Evolutionary conservation across 495 filamentous ascomycete genomes (phyloP).

Genomic region (Aspergillus cavernicola): DNA sequence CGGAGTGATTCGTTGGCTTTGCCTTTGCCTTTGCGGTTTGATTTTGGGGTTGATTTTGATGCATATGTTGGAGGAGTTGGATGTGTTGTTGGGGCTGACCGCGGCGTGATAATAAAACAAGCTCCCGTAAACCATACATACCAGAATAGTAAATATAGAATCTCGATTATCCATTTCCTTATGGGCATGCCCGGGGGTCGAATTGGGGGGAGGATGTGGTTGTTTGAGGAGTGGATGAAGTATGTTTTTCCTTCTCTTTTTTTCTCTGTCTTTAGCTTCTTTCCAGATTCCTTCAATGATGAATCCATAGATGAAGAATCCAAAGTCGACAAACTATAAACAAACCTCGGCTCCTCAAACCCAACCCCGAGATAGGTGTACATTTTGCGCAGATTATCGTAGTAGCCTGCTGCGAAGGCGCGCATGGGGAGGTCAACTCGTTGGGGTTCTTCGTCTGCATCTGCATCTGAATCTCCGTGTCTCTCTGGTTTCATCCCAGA

Average conservation of each 20-base stretch:
- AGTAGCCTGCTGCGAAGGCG: conserved; percentile 51
- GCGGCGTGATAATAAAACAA: conserved; percentile 41
- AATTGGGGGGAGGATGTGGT: conserved; percentile 42
- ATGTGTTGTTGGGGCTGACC: too few species aligned
- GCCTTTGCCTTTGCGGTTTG: conserved; percentile 22
- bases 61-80: too few species aligned
- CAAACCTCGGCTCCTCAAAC: conserved; percentile 41
- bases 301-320: too few species aligned
- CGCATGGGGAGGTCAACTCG: conserved; percentile 58
- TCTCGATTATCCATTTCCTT: conserved; percentile 32
- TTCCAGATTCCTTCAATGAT: too few species aligned
- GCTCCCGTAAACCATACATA: conserved; percentile 48
- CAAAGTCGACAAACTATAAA: conserved; percentile 19
- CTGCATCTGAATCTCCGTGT: background rate
- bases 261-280: too few species aligned
- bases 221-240: conserved; percentile 48
- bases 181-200: conserved; percentile 20
- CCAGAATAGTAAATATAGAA: conserved; percentile 37
- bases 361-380: conserved; percentile 48
- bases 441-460: background rate
- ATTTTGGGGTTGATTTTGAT: too few species aligned
- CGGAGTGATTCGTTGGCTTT: background rate
- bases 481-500: background rate
- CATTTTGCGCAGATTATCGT: conserved; percentile 50
- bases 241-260: conserved; percentile 12